Evolutionary conservation across 2,329 filamentous ascomycete species (phyloP).

Genomic region (Cytospora leucostoma): DNA sequence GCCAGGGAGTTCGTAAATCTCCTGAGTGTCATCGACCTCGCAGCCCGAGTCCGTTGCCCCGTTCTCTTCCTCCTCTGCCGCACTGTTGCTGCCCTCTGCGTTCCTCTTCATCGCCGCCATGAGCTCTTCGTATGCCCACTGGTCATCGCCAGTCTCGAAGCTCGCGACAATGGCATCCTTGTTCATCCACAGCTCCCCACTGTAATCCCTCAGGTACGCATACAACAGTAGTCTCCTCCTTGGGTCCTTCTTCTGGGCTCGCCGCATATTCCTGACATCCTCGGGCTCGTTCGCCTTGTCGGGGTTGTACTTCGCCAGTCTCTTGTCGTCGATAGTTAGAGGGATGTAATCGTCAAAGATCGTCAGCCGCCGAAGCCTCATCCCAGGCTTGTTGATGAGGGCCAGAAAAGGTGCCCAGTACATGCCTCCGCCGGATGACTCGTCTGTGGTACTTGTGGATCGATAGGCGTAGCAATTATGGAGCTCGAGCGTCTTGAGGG

Average conservation of each 20-base stretch:
- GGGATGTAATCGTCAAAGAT: slow-evolving; percentile 25
- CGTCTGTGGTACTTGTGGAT: slow-evolving; percentile 5
- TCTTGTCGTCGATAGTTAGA: slow-evolving; percentile 21
- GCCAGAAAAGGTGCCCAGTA: slow-evolving; percentile 24
- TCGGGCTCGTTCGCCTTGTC: slow-evolving; percentile 23
- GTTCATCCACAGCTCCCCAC: slow-evolving; percentile 28
- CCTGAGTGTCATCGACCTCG: background rate
- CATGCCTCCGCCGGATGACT: slow-evolving; percentile 16
- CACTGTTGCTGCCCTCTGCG: background rate
- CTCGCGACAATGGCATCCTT: slow-evolving; percentile 25
- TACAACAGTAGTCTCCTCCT: slow-evolving; percentile 23
- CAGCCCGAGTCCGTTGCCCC: background rate
- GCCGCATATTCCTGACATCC: slow-evolving; percentile 25
- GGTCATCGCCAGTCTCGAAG: slow-evolving; percentile 24
- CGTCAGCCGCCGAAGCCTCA: slow-evolving; percentile 9
- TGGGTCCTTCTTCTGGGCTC: slow-evolving; percentile 19
- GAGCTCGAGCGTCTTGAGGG: slow-evolving; percentile 22
- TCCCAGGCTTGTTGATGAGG: slow-evolving; percentile 18
- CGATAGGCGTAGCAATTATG: slow-evolving; percentile 27
- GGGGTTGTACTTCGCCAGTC: slow-evolving; percentile 18
- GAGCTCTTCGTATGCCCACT: slow-evolving; percentile 18
- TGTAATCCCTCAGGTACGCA: slow-evolving; percentile 25
- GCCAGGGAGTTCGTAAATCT: slow-evolving; percentile 4
- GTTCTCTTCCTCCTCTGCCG: background rate
- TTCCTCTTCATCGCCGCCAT: slow-evolving; percentile 13